A percentile compares a stretch with the other conserved stretches of the same genome.
Evolutionary conservation across 1,284 basidiomycete genomes (phyloP).

Genomic region (Clitocybe nebularis): DNA sequence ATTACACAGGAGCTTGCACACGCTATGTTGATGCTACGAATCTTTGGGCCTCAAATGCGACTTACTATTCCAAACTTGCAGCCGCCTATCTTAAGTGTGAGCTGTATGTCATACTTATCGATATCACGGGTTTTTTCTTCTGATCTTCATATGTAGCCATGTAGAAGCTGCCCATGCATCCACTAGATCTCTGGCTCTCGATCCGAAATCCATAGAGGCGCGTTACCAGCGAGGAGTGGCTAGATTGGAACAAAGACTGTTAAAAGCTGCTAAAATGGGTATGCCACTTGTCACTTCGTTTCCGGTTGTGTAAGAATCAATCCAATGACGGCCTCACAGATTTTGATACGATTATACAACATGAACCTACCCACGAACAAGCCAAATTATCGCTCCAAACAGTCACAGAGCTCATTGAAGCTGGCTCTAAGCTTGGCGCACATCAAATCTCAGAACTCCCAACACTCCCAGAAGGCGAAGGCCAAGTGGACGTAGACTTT

Average conservation of each 20-base stretch:
- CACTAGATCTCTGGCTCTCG: constrained; percentile 33
- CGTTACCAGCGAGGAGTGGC: constrained; percentile 41
- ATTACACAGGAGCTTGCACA: constrained; percentile 27
- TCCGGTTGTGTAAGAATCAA: too few species aligned
- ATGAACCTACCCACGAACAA: constrained; percentile 27
- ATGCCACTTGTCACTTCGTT: constrained; percentile 5
- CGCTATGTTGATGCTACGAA: constrained; percentile 29
- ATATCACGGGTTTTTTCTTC: background rate
- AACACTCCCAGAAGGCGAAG: constrained; percentile 12
- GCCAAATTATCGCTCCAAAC: constrained; percentile 28
- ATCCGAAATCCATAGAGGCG: constrained; percentile 39
- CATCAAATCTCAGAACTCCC: constrained; percentile 18
- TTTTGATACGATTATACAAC: constrained; percentile 31
- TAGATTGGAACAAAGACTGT: constrained; percentile 31
- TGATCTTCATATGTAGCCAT: constrained; percentile 26
- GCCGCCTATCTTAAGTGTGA: constrained; percentile 36
- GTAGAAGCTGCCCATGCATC: constrained; percentile 39
- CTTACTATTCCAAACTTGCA: constrained; percentile 38
- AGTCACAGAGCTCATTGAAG: constrained; percentile 22
- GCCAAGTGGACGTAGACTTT: constrained; percentile 25
- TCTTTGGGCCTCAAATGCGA: constrained; percentile 29
- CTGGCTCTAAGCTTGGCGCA: constrained; percentile 20
- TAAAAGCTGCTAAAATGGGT: constrained; percentile 36
- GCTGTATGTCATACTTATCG: constrained; percentile 25
- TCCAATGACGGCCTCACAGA: constrained; percentile 23